Evolutionary conservation across 139 green algal genomes (phyloP).

Genomic region (Chlorella ohadii): DNA sequence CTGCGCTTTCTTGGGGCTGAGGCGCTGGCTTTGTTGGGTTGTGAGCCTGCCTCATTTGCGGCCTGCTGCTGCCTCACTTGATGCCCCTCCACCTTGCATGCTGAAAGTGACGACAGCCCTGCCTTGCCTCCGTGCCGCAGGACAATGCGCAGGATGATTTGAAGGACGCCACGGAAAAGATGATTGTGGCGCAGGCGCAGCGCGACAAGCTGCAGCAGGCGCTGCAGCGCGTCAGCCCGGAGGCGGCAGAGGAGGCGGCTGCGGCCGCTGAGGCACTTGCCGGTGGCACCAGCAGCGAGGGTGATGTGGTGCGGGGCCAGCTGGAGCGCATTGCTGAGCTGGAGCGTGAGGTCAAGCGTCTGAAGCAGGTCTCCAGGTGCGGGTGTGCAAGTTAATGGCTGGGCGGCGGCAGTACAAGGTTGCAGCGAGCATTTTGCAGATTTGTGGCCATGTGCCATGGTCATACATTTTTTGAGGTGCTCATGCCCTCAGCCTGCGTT

Average conservation of each 20-base stretch:
- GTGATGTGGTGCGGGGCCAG: constrained; percentile 34
- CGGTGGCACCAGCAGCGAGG: constrained; percentile 1
- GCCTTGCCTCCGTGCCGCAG: constrained; percentile 1
- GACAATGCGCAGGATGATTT: constrained; percentile 26
- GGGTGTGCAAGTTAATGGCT: neutral
- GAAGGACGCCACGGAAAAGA: constrained; percentile 31
- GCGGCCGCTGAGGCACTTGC: neutral
- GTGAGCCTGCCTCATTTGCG: too few relatives aligned
- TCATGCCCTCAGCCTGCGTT: too few relatives aligned
- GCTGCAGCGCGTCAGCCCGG: constrained; percentile 21
- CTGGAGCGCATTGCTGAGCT: constrained; percentile 68
- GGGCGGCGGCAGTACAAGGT: neutral
- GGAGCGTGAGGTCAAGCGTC: constrained; percentile 65
- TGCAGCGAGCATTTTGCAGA: too few relatives aligned
- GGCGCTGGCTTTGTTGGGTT: too few relatives aligned
- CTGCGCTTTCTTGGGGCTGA: neutral
- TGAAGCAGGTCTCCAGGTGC: constrained; percentile 47
- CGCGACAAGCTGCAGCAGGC: constrained; percentile 42
- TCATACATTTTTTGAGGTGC: too few relatives aligned
- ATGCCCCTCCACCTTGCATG: too few relatives aligned
- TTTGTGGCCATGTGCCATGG: too few relatives aligned
- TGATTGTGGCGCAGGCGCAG: constrained; percentile 44
- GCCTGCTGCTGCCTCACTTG: too few relatives aligned
- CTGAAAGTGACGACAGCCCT: neutral
- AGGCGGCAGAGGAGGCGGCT: constrained; percentile 1